Base-by-base conservation (phyloP, 2,329 filamentous ascomycete species). In the Cytospora schulzeri region DNA sequence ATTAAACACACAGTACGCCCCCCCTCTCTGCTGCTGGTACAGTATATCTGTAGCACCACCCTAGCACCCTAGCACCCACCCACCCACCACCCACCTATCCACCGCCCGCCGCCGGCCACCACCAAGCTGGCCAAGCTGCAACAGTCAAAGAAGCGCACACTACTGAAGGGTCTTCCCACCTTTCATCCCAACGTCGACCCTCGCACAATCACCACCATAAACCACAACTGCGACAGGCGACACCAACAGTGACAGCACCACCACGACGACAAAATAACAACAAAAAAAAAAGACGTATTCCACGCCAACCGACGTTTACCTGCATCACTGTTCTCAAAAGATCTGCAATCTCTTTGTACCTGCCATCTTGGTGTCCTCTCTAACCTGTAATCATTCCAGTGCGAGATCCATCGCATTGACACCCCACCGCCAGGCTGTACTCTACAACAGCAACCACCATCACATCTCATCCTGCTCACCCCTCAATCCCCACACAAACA, bases 371-470 rank as follows among this genome's bases (percentile, higher is more conserved):
- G 48, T 35, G 33, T 35, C 33, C 33, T 35, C 51, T 7, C 41
- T 24, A 51, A 35, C n/a, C 60, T 50, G 52, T 38, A 24, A 31
- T 22, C 45, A 48, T 24, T 48, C n/a, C n/a, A 24, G 45, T 57
- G 60, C 15, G 38, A 50, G 50, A 35, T 24, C 14, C 52, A 56
- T 33, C 38, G 29, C 54, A 56, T 28, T 28, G 33, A 26, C 45
- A 58, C 57, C 45, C 52, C 52, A 33, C 35, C 60, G 22, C 35
- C 41, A 56, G 38, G 28, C 50, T 53, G 60, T 45, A 54, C 38
- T 56, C 50, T 38, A 24, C 45, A 22, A 2, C 45, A 48, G 45
- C 4, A n/a, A 56, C 38, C 24, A 54, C 50, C 52, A 51, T n/a
- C 38, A 55, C 52, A n/a, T 8, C 52, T n/a, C 41, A 29, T 50